These are phyloP conservation scores for Helenozyma rhizophorensis DNA, from an alignment of 805 yeast species.

Conservation along the genomic window DNA sequence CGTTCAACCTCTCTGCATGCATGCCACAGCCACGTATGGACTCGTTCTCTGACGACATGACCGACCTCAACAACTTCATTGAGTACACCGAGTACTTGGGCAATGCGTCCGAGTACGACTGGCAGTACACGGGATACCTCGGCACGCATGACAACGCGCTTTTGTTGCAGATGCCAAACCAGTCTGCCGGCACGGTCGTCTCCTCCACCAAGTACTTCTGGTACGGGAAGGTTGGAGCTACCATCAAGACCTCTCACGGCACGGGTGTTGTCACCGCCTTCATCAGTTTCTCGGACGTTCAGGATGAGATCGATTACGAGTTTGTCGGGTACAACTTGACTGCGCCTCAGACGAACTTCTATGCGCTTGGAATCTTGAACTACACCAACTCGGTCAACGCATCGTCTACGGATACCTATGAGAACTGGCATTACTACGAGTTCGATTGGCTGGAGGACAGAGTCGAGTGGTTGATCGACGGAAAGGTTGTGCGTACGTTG, in stretches of 20 bases:
- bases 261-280: conserved; percentile 80
- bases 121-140: conserved; percentile 63
- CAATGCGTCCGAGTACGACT: conserved; percentile 58
- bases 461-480: conserved; percentile 70
- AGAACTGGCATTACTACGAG: conserved; percentile 65
- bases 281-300: conserved; percentile 73
- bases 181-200: conserved; percentile 69
- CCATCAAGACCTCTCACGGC: conserved; percentile 65
- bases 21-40: conserved; percentile 79
- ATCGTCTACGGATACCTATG: conserved; percentile 49
- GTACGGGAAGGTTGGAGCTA: conserved; percentile 77
- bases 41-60: conserved; percentile 39
- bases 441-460: conserved; percentile 77
- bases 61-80: conserved; percentile 21
- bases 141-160: conserved; percentile 49
- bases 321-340: conserved; percentile 70
- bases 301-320: conserved; percentile 89
- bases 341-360: conserved; percentile 73
- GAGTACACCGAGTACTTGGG: conserved; percentile 51
- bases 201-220: conserved; percentile 75
- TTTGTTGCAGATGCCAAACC: conserved; percentile 68
- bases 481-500: conserved; percentile 60
- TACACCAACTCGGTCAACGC: conserved; percentile 52
- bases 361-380: conserved; percentile 67
- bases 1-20: conserved; percentile 63